Percentiles rank a stretch among this genome's conserved stretches.
phyloP scores from a whole-genome alignment of 1,139 yeast species.

The Suhomyces ambrosiae region DNA sequence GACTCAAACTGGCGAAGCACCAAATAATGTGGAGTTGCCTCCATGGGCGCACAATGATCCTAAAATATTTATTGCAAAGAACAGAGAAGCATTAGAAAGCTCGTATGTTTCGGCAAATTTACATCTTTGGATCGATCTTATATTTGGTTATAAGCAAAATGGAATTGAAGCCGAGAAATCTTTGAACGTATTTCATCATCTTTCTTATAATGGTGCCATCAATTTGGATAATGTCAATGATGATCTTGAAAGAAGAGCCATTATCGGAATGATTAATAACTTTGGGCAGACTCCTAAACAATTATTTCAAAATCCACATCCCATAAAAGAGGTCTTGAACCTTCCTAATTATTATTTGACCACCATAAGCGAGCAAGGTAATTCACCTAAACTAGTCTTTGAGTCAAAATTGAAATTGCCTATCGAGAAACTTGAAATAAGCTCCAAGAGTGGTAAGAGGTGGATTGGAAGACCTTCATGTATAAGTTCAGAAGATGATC shows the following conservation, averaged over 20 bases:
- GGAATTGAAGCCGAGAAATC: conserved; percentile 68
- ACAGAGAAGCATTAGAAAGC: conserved; percentile 81
- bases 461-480: conserved; percentile 53
- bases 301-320: conserved; percentile 67
- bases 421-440: conserved; percentile 42
- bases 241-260: conserved; percentile 70
- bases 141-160: conserved; percentile 77
- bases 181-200: conserved; percentile 75
- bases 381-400: conserved; percentile 32
- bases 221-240: conserved; percentile 72
- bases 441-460: conserved; percentile 31
- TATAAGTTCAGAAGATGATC: conserved; percentile 39
- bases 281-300: conserved; percentile 88
- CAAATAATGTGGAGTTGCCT: conserved; percentile 69
- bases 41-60: conserved; percentile 84
- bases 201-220: conserved; percentile 82
- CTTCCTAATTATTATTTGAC: conserved; percentile 39
- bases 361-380: conserved; percentile 20
- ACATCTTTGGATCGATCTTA: conserved; percentile 80
- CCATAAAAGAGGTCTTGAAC: conserved; percentile 44
- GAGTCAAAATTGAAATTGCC: conserved; percentile 41
- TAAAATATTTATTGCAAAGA: conserved; percentile 65
- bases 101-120: conserved; percentile 73
- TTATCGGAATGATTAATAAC: conserved; percentile 81
- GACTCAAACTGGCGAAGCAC: conserved; percentile 59